Base-by-base conservation (phyloP, 1,139 yeast genomes). In the Chernovozyma sophiae-reginae region DNA sequence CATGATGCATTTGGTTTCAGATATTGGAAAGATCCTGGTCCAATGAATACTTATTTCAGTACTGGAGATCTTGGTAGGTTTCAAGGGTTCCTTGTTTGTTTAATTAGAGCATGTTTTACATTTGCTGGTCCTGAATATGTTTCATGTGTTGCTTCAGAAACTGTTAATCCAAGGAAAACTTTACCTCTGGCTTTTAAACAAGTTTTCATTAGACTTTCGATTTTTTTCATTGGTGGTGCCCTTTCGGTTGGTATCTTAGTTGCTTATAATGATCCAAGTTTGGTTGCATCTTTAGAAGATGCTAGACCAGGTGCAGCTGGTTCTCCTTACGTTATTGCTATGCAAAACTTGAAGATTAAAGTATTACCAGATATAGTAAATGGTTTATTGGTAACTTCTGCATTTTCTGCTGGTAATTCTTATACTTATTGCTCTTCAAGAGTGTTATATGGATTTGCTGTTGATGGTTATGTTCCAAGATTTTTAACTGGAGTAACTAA, bases 401-500 rank as follows among this genome's bases (percentile, higher is more conserved):
- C 85, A 1, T 81, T 81, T 47, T 77, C 84, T 11, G 86, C 89
- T 1, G 89, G 89, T 36, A 80, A 80, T 55, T 81, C 87, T 1
- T 81, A 81, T 52, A 76, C 81, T 6, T 82, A 73, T 55, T 79
- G 86, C 47, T 79, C 86, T 1, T 67, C 78, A 6, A 60, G 81
- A 44, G 63, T 74, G 1, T 57, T 62, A 47, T 79, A 80, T 47
- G 86, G 86, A 0, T 62, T 83, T 55, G 80, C 89, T 0, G 52
- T 73, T 14, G 68, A 68, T 35, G 79, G 79, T 4, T 65, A 66
- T 35, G 81, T 79, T 4, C 81, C 81, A 4, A 49, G 46, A 27
- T 38, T 72, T 35, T 71, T 75, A 49, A 55, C 69, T 2, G 52
- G 52, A 8, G 74, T 51, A 34, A 74, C 72, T 43, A 70, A 62